phyloP scores from a whole-genome alignment of 139 green algal species.

The Chlamydomonas urium region DNA sequence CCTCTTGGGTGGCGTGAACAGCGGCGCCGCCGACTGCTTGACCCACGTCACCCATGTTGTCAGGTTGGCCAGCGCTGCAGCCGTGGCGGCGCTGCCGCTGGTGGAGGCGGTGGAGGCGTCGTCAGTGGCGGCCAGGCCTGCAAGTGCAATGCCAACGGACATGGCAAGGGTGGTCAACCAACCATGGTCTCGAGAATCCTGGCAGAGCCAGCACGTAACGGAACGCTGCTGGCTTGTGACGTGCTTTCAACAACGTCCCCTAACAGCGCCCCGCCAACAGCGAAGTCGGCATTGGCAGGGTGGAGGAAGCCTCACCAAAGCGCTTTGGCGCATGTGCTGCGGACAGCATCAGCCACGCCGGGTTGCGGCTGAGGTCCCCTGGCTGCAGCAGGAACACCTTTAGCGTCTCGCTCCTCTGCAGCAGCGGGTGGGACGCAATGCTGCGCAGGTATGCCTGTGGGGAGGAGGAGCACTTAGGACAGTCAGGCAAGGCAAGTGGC shows the following conservation, averaged over 20 bases:
- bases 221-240: neutral
- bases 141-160: too few species aligned
- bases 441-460: conserved; percentile 44
- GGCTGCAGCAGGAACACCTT: conserved; percentile 48
- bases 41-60: conserved; percentile 6
- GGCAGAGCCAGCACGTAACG: neutral
- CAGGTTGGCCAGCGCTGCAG: neutral
- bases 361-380: conserved; percentile 32
- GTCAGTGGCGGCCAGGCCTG: too few species aligned
- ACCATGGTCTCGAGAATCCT: too few species aligned
- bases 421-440: conserved; percentile 38
- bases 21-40: neutral
- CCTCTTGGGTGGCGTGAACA: conserved; percentile 7
- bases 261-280: too few species aligned
- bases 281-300: neutral
- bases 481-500: neutral
- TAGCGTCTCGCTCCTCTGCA: conserved; percentile 39
- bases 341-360: conserved; percentile 35
- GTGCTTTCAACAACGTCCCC: too few species aligned
- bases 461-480: neutral
- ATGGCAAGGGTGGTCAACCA: too few species aligned
- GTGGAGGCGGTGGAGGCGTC: neutral
- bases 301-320: neutral
- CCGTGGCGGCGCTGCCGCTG: neutral
- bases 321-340: conserved; percentile 3